These are phyloP conservation scores for Penicillium steckii DNA, from an alignment of 495 filamentous ascomycete species.

Conservation along the genomic window DNA sequence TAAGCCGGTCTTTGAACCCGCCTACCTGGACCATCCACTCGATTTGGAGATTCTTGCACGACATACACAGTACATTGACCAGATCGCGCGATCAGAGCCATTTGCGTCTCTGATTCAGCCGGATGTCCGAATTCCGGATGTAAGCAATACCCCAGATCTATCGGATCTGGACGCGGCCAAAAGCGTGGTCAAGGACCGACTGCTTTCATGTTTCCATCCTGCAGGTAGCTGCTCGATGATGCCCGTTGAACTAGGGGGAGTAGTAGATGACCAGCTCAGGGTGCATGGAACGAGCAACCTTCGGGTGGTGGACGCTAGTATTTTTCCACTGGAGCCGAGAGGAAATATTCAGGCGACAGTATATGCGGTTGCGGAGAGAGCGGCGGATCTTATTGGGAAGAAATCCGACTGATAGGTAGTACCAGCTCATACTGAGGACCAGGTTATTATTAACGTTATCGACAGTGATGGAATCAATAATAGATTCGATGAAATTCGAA, in stretches of 20 bases:
- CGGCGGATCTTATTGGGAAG: conserved; percentile 55
- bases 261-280: conserved; percentile 30
- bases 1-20: conserved; percentile 13
- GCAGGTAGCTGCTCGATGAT: conserved; percentile 40
- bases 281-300: conserved; percentile 51
- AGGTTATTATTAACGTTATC: too few species aligned
- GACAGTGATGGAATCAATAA: too few species aligned
- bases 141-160: conserved; percentile 5
- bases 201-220: conserved; percentile 22
- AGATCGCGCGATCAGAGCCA: conserved; percentile 3
- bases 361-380: conserved; percentile 55
- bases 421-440: too few species aligned
- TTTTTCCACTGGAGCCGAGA: conserved; percentile 47
- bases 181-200: conserved; percentile 17
- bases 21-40: conserved; percentile 22
- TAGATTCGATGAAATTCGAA: too few species aligned
- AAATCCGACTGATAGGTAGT: too few species aligned
- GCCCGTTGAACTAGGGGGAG: conserved; percentile 47
- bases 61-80: conserved; percentile 17
- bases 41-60: conserved; percentile 46
- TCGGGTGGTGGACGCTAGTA: conserved; percentile 54
- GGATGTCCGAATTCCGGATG: conserved; percentile 10
- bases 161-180: conserved; percentile 19
- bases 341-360: conserved; percentile 52
- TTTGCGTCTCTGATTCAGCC: conserved; percentile 12